Evolutionary conservation across 2,329 filamentous ascomycete genomes (phyloP).

Genomic region (Xylaria sp.): DNA sequence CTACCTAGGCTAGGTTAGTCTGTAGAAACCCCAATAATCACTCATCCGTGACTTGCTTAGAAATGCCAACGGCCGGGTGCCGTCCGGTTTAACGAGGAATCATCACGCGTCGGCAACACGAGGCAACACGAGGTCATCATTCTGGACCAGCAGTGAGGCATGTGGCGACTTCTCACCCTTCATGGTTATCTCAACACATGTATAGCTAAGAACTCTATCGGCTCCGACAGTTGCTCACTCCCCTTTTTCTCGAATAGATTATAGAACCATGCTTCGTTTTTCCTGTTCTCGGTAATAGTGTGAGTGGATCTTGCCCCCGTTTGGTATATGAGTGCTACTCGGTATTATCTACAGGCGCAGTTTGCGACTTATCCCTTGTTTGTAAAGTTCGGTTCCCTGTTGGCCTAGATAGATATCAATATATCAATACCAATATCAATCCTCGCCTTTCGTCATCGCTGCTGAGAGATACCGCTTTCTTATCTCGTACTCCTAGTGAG

Average conservation of each 20-base stretch:
- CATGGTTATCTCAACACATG: background rate
- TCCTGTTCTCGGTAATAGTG: constrained; percentile 15
- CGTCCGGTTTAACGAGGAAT: background rate
- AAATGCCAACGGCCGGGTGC: background rate
- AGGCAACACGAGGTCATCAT: background rate
- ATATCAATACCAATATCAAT: constrained; percentile 1
- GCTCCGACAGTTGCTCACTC: constrained; percentile 1
- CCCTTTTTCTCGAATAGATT: constrained; percentile 4
- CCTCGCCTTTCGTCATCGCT: background rate
- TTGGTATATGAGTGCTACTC: background rate
- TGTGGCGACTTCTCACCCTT: background rate
- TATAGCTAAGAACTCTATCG: background rate
- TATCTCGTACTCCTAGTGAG: background rate
- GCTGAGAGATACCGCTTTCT: background rate
- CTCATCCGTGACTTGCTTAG: background rate
- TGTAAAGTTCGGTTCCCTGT: constrained; percentile 4
- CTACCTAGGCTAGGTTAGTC: background rate
- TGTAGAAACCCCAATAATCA: background rate
- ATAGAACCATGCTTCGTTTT: background rate
- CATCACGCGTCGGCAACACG: background rate
- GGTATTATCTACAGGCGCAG: constrained; percentile 30
- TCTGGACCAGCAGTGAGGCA: background rate
- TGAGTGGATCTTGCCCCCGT: constrained; percentile 25
- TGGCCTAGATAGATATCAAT: background rate
- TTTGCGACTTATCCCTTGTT: constrained; percentile 23